phyloP scores from a whole-genome alignment of 768 basidiomycete genomes.

The Termitomyces sp. region DNA sequence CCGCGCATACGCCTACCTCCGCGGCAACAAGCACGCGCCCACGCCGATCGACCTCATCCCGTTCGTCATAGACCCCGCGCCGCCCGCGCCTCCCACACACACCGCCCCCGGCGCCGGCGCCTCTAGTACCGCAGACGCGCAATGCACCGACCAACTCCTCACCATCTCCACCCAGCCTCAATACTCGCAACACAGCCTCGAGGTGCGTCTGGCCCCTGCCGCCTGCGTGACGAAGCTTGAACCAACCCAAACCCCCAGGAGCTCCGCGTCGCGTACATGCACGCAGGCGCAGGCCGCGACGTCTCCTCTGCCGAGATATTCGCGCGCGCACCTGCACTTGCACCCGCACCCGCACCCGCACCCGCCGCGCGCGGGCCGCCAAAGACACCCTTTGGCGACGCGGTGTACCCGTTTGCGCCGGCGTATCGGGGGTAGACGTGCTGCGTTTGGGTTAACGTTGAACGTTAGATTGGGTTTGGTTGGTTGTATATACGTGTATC shows the following conservation, averaged over 20 bases:
- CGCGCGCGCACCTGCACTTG: too few relatives aligned
- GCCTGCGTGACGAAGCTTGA: too few relatives aligned
- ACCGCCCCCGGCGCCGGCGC: too few relatives aligned
- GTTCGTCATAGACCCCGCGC: slow-evolving; percentile 30
- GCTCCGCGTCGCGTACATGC: slow-evolving; percentile 40
- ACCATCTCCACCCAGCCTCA: too few relatives aligned
- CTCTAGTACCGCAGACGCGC: too few relatives aligned
- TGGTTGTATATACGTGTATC: too few relatives aligned
- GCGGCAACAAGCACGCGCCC: slow-evolving; percentile 28
- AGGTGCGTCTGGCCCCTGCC: slow-evolving; percentile 26
- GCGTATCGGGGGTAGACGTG: too few relatives aligned
- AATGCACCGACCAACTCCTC: too few relatives aligned
- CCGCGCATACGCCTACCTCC: slow-evolving; percentile 32
- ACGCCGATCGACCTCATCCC: slow-evolving; percentile 20
- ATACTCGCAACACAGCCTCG: slow-evolving; percentile 50
- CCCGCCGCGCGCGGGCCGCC: too few relatives aligned
- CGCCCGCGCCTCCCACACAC: slow-evolving; percentile 29
- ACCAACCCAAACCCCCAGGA: too few relatives aligned
- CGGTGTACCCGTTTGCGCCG: background rate
- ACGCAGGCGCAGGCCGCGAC: slow-evolving; percentile 36
- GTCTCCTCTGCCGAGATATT: slow-evolving; percentile 36
- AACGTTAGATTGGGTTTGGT: too few relatives aligned
- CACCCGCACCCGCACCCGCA: background rate
- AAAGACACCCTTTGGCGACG: background rate
- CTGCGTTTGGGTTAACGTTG: too few relatives aligned